Evolutionary conservation across 257 asterid species (phyloP).

Genomic region (Fraxinus anomala): DNA sequence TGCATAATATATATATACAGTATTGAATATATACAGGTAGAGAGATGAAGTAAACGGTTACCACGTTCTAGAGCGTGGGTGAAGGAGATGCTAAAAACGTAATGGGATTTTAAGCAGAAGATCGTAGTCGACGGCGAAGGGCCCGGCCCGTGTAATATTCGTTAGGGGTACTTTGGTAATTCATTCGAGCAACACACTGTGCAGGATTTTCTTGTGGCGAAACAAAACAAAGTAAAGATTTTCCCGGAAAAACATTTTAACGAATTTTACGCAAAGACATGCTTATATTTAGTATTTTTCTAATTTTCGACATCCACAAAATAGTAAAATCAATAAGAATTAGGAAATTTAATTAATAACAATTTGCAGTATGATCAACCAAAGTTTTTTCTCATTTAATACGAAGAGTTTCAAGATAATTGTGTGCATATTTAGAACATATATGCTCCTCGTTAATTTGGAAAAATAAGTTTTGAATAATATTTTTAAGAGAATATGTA

Average conservation of each 20-base stretch:
- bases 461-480: no score
- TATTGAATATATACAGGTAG: constrained; percentile 12
- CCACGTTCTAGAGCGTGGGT: constrained; percentile 41
- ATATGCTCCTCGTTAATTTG: no score
- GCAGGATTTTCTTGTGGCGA: not conserved
- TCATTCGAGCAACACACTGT: not conserved
- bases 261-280: not conserved
- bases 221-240: no score
- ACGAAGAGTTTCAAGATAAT: no score
- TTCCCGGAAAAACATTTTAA: not conserved
- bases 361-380: not conserved
- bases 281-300: no score
- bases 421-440: no score
- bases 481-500: no score
- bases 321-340: no score
- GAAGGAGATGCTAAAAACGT: not conserved
- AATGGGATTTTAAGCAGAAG: not conserved
- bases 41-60: constrained; percentile 16
- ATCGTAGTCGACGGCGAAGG: not conserved
- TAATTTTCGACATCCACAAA: no score
- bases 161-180: not conserved
- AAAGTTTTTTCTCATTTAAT: no score
- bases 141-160: constrained; percentile 1
- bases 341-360: not conserved
- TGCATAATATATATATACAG: constrained; percentile 2